These are phyloP conservation scores for Quercus dentata DNA, from an alignment of 306 rosid species.

Conservation along the genomic window DNA sequence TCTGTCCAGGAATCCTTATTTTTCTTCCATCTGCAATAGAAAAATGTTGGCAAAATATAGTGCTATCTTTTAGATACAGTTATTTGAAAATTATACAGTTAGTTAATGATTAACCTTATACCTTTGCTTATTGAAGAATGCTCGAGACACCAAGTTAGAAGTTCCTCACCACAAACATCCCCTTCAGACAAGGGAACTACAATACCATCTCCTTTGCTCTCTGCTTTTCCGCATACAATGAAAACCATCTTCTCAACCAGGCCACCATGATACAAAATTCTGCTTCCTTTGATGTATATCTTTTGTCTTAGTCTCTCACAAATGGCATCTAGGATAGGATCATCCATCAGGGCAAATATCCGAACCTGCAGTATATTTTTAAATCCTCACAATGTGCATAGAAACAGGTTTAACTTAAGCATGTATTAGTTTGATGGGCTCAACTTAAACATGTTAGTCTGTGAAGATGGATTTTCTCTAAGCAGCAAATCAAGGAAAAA, in stretches of 20 bases:
- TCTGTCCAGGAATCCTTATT: conserved; percentile 56
- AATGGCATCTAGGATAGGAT: conserved; percentile 68
- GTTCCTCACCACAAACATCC: conserved; percentile 89
- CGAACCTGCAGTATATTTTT: conserved; percentile 48
- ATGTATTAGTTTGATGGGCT: too few species aligned
- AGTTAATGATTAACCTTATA: conserved; percentile 16
- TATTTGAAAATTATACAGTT: neutral
- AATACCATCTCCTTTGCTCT: conserved; percentile 64
- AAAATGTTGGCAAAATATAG: neutral
- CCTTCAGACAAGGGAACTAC: conserved; percentile 59
- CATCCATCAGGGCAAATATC: conserved; percentile 74
- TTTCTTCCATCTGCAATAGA: conserved; percentile 49
- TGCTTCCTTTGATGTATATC: conserved; percentile 80
- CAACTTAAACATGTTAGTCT: too few species aligned
- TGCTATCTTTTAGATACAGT: neutral
- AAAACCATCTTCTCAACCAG: conserved; percentile 81
- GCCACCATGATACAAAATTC: conserved; percentile 49
- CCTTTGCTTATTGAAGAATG: conserved; percentile 71
- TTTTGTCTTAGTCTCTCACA: conserved; percentile 72
- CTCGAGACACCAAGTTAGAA: conserved; percentile 83
- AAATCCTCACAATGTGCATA: neutral
- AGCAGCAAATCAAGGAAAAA: too few species aligned
- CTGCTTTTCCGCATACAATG: conserved; percentile 77
- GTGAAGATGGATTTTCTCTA: too few species aligned
- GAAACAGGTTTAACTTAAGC: neutral